Evolutionary conservation across 805 yeast genomes (phyloP).

Genomic region (Schizosaccharomyces japonicus): DNA sequence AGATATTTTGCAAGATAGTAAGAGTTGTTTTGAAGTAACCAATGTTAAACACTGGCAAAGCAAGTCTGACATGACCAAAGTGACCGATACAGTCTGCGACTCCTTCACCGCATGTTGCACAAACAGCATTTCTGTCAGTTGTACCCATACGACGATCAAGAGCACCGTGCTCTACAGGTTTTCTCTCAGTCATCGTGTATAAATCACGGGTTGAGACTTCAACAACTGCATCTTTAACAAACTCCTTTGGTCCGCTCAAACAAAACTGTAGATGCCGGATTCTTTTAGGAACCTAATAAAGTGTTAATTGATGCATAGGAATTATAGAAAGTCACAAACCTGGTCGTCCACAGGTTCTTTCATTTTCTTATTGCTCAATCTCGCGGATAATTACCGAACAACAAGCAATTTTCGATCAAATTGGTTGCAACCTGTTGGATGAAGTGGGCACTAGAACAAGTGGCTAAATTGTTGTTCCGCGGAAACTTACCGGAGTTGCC

Average conservation of each 20-base stretch:
- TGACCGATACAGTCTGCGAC: constrained; percentile 62
- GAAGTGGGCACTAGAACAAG: too few species aligned
- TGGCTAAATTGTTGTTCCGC: too few species aligned
- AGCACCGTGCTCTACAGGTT: constrained; percentile 69
- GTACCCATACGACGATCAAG: constrained; percentile 86
- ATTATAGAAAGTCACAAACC: neutral
- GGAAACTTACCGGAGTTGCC: too few species aligned
- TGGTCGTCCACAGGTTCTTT: constrained; percentile 1
- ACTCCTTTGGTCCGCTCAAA: constrained; percentile 76
- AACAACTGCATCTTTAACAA: constrained; percentile 79
- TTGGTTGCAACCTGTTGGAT: too few species aligned
- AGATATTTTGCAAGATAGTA: constrained; percentile 66
- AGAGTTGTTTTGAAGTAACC: constrained; percentile 88
- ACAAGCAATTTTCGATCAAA: too few species aligned
- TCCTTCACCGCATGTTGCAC: constrained; percentile 77
- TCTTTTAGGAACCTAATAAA: constrained; percentile 69
- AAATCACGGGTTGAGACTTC: constrained; percentile 79
- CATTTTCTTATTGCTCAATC: too few species aligned
- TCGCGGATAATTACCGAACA: too few species aligned
- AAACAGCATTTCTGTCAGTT: constrained; percentile 61
- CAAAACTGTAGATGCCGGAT: constrained; percentile 81
- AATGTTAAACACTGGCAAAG: constrained; percentile 89
- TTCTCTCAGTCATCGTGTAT: constrained; percentile 60
- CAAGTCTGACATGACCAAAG: constrained; percentile 81
- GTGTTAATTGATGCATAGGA: constrained; percentile 21